Evolutionary conservation across 1,139 yeast genomes (phyloP).

Genomic region (Blastobotrys apis): DNA sequence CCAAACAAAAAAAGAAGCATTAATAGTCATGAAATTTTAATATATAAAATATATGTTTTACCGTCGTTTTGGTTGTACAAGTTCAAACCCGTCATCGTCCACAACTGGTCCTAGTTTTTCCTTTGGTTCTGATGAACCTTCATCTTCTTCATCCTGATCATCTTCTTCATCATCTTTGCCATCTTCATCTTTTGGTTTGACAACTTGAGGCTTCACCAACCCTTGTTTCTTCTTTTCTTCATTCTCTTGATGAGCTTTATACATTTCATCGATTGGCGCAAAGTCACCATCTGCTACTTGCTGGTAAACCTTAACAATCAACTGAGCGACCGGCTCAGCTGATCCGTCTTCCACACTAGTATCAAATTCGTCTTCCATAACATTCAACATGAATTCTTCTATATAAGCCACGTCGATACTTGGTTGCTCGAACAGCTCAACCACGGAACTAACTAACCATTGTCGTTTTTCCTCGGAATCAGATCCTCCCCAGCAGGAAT

Average conservation of each 20-base stretch:
- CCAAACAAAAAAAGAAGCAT: not conserved
- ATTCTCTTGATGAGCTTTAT: constrained; percentile 53
- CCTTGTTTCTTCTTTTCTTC: constrained; percentile 42
- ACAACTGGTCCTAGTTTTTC: constrained; percentile 51
- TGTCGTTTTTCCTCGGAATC: constrained; percentile 87
- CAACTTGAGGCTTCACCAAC: constrained; percentile 25
- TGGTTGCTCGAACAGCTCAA: constrained; percentile 61
- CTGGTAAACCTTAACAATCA: constrained; percentile 60
- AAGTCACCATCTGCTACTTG: constrained; percentile 55
- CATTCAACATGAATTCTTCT: constrained; percentile 80
- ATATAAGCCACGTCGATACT: constrained; percentile 69
- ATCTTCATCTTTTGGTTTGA: constrained; percentile 29
- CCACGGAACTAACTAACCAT: constrained; percentile 82
- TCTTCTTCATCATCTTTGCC: constrained; percentile 51
- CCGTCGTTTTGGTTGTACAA: constrained; percentile 49
- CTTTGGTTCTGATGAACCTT: constrained; percentile 33
- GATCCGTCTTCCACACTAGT: constrained; percentile 85
- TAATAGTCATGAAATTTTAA: not conserved
- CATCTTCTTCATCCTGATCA: constrained; percentile 45
- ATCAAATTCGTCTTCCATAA: constrained; percentile 94
- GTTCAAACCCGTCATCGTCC: constrained; percentile 91
- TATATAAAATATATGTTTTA: constrained; percentile 3
- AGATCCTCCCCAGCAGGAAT: constrained; percentile 95
- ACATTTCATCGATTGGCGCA: constrained; percentile 53
- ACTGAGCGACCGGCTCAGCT: constrained; percentile 67